phyloP scores from a whole-genome alignment of 352 stramenopile species.

The Thraustotheca clavata region DNA sequence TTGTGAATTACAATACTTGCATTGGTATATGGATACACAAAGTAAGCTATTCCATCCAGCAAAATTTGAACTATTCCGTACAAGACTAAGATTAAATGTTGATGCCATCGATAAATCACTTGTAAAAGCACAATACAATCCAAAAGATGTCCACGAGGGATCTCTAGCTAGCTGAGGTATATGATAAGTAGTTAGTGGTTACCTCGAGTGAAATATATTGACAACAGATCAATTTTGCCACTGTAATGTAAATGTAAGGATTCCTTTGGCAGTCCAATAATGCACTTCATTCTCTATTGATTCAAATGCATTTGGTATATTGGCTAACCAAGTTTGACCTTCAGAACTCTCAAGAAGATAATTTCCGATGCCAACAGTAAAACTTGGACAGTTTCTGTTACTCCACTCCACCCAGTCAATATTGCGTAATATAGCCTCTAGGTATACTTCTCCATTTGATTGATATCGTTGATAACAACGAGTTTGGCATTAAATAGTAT shows the following conservation, averaged over 20 bases:
- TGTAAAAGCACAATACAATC: neutral
- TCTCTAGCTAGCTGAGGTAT: too few species aligned
- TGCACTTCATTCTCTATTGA: too few species aligned
- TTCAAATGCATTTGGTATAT: too few species aligned
- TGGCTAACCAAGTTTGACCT: too few species aligned
- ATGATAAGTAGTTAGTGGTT: neutral
- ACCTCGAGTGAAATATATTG: neutral
- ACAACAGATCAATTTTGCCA: too few species aligned
- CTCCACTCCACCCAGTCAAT: neutral
- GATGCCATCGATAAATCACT: neutral
- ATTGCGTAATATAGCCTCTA: constrained; percentile 13
- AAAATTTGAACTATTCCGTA: neutral
- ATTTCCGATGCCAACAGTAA: neutral
- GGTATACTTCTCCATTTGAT: constrained; percentile 4
- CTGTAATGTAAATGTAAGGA: too few species aligned
- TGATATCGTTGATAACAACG: neutral
- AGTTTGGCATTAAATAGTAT: neutral
- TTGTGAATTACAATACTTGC: neutral
- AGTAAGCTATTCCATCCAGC: neutral
- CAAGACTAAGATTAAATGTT: neutral
- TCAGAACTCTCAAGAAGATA: neutral
- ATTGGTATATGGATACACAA: neutral
- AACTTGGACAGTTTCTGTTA: neutral
- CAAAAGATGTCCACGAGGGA: neutral
- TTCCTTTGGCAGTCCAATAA: too few species aligned